Percentiles rank a stretch among this genome's conserved stretches.
These are phyloP conservation scores for Penicillium bovifimosum DNA, from an alignment of 495 filamentous ascomycete genomes.

Conservation along the genomic window DNA sequence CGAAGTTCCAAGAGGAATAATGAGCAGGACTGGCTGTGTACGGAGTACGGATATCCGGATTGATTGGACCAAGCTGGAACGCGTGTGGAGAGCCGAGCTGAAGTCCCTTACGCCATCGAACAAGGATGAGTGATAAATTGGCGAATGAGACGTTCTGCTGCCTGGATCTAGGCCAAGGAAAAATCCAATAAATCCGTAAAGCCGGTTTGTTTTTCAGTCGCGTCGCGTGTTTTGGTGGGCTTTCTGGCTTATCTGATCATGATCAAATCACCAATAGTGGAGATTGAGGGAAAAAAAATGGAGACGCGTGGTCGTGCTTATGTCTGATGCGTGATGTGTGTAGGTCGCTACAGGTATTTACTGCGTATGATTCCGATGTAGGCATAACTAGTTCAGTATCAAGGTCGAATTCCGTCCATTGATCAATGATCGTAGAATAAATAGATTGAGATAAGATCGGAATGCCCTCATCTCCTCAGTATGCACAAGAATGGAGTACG, in stretches of 20 bases:
- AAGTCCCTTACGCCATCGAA: background rate
- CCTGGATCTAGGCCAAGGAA: conserved; percentile 5
- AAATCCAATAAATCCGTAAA: conserved; percentile 25
- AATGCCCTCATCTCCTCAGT: background rate
- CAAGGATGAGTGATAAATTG: background rate
- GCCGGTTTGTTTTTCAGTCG: conserved; percentile 22
- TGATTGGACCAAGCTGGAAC: background rate
- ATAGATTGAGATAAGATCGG: conserved; percentile 6
- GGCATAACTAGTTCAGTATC: too few relatives aligned
- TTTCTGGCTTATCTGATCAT: conserved; percentile 26
- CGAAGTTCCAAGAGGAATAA: too few relatives aligned
- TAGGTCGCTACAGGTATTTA: background rate
- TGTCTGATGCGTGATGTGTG: background rate
- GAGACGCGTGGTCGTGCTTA: conserved; percentile 10
- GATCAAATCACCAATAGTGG: conserved; percentile 22
- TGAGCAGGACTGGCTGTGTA: too few relatives aligned
- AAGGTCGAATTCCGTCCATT: too few relatives aligned
- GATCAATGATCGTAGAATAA: background rate
- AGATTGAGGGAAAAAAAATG: conserved; percentile 16
- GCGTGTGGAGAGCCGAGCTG: conserved; percentile 4
- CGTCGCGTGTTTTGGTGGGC: conserved; percentile 18
- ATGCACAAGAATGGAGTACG: conserved; percentile 18
- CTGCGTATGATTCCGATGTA: background rate
- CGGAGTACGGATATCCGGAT: too few relatives aligned
- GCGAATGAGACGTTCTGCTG: background rate